These are phyloP conservation scores for Murraya koenigii DNA, from an alignment of 345 rosid genomes.

Conservation along the genomic window DNA sequence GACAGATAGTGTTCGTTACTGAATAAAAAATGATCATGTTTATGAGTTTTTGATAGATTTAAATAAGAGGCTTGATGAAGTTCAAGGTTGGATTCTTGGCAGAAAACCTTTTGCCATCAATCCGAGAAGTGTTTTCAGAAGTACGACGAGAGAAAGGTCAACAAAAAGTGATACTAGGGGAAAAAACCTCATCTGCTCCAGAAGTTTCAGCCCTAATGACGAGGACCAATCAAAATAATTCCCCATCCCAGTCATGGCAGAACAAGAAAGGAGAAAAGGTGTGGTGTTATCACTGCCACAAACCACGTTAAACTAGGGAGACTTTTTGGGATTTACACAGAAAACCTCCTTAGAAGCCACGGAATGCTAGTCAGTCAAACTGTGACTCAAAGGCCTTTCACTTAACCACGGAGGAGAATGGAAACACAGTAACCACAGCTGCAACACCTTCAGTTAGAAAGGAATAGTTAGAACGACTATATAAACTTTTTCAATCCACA, in stretches of 20 bases:
- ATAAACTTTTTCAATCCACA: neutral
- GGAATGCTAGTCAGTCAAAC: too few species aligned
- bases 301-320: neutral
- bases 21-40: neutral
- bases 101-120: neutral
- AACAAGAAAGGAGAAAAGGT: neutral
- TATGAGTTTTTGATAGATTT: neutral
- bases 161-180: neutral
- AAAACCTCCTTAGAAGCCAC: neutral
- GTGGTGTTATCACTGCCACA: neutral
- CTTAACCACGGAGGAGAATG: too few species aligned
- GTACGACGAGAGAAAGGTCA: neutral
- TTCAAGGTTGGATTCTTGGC: neutral
- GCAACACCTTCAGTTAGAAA: neutral
- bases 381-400: too few species aligned
- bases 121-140: neutral
- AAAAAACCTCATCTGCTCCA: accelerated
- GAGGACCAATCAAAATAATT: neutral
- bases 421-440: neutral
- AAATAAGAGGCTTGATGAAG: neutral
- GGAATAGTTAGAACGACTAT: neutral
- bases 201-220: neutral
- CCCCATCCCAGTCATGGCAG: neutral
- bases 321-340: neutral
- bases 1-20: neutral